phyloP scores from a whole-genome alignment of 331 rosid species.

The Rhamnella rubrinervis region DNA sequence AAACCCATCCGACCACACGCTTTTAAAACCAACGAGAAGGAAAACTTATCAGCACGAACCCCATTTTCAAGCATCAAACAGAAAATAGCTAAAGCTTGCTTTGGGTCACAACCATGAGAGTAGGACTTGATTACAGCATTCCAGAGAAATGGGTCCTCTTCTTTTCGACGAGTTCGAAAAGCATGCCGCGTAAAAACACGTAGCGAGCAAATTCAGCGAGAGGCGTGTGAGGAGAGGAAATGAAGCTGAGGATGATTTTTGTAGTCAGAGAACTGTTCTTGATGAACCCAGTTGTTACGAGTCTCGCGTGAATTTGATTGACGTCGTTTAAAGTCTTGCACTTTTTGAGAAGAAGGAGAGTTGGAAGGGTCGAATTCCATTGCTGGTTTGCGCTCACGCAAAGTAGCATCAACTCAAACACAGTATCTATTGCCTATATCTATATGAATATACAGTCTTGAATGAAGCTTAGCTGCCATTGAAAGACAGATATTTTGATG shows the following conservation, averaged over 20 bases:
- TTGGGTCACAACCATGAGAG: slow-evolving; percentile 69
- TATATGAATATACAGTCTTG: background rate
- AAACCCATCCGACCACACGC: slow-evolving; percentile 63
- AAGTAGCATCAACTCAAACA: slow-evolving; percentile 41
- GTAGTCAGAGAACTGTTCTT: slow-evolving; percentile 39
- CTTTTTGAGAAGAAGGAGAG: slow-evolving; percentile 41
- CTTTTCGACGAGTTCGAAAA: slow-evolving; percentile 13
- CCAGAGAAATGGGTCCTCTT: slow-evolving; percentile 74
- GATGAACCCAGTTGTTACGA: slow-evolving; percentile 54
- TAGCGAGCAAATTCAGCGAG: slow-evolving; percentile 61
- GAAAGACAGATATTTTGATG: too few species aligned
- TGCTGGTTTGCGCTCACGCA: slow-evolving; percentile 50
- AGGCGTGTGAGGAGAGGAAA: slow-evolving; percentile 63
- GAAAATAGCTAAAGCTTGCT: slow-evolving; percentile 43
- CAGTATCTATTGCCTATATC: background rate
- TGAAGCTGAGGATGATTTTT: slow-evolving; percentile 51
- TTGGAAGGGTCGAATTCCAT: slow-evolving; percentile 52
- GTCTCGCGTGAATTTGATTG: slow-evolving; percentile 59
- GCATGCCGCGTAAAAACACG: slow-evolving; percentile 56
- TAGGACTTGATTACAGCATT: slow-evolving; percentile 64
- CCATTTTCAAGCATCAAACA: slow-evolving; percentile 66
- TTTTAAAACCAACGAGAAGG: slow-evolving; percentile 63
- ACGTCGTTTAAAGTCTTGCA: slow-evolving; percentile 54
- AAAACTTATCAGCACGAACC: slow-evolving; percentile 52
- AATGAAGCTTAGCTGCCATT: background rate